Percentiles rank a stretch among this genome's conserved stretches.
Evolutionary conservation across 768 basidiomycete species (phyloP).

Genomic region (Boletus rufocinnamomeus): DNA sequence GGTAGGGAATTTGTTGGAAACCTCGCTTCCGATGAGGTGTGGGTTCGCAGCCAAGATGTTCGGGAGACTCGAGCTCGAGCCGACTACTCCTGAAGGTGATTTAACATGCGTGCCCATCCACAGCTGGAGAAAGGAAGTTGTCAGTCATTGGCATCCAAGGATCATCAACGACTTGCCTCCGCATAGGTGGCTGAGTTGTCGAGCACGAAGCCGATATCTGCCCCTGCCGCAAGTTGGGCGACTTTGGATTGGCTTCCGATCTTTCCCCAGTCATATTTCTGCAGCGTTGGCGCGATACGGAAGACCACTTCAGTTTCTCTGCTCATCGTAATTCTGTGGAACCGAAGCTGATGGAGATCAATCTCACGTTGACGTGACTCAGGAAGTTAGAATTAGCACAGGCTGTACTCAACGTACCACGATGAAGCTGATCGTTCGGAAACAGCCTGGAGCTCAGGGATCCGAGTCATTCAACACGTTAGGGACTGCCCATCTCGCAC

Average conservation of each 20-base stretch:
- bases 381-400: background rate
- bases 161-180: constrained; percentile 61
- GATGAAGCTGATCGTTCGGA: background rate
- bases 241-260: constrained; percentile 77
- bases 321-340: constrained; percentile 22
- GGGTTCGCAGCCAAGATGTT: constrained; percentile 67
- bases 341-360: background rate
- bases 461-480: background rate
- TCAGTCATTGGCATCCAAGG: constrained; percentile 1
- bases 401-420: background rate
- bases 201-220: constrained; percentile 62
- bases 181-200: constrained; percentile 83
- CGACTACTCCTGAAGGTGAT: constrained; percentile 57
- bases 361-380: background rate
- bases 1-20: constrained; percentile 57
- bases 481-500: background rate
- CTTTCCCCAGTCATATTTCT: constrained; percentile 97
- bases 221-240: constrained; percentile 75
- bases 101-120: constrained; percentile 99
- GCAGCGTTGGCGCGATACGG: constrained; percentile 79
- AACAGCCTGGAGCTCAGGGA: background rate
- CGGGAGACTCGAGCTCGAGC: constrained; percentile 51
- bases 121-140: constrained; percentile 50
- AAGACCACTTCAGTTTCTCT: constrained; percentile 51
- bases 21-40: constrained; percentile 62